Evolutionary conservation across 495 filamentous ascomycete genomes (phyloP).

Genomic region (Aspergillus funiculosus): DNA sequence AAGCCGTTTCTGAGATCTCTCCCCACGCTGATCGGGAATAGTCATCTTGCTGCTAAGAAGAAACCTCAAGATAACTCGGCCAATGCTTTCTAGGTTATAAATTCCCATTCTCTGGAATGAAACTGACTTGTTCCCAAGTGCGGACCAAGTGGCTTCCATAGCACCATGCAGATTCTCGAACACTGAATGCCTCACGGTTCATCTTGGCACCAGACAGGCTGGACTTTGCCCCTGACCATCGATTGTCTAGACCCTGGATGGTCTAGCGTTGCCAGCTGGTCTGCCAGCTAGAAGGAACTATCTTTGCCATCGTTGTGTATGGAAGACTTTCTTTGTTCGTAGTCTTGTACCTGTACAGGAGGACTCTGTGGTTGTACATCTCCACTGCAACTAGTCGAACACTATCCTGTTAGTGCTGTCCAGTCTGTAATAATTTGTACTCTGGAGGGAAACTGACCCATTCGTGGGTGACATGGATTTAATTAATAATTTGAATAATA

Average conservation of each 20-base stretch:
- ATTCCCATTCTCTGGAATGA: slow-evolving; percentile 1
- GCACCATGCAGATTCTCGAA: slow-evolving; percentile 13
- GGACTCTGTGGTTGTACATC: too few relatives aligned
- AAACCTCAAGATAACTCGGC: too few relatives aligned
- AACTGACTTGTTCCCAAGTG: background rate
- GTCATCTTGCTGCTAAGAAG: too few relatives aligned
- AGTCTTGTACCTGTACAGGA: too few relatives aligned
- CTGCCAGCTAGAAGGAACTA: slow-evolving; percentile 4
- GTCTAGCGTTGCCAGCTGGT: slow-evolving; percentile 13
- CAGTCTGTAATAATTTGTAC: too few relatives aligned
- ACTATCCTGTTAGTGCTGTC: too few relatives aligned
- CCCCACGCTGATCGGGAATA: background rate
- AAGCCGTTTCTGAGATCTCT: background rate
- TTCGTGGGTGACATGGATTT: too few relatives aligned
- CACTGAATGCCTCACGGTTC: slow-evolving; percentile 8
- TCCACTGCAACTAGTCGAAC: too few relatives aligned
- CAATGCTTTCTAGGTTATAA: background rate
- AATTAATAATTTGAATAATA: too few relatives aligned
- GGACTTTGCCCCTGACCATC: slow-evolving; percentile 16
- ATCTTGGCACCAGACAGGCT: background rate
- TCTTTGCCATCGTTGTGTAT: too few relatives aligned
- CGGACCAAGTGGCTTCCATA: slow-evolving; percentile 1
- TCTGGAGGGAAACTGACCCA: too few relatives aligned
- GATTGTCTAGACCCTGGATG: background rate
- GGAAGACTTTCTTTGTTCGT: too few relatives aligned